Evolutionary conservation across 2,329 filamentous ascomycete species (phyloP), one percentile per base, ranked within the genome.

Genomic region (Tolypocladium nubicola): DNA sequence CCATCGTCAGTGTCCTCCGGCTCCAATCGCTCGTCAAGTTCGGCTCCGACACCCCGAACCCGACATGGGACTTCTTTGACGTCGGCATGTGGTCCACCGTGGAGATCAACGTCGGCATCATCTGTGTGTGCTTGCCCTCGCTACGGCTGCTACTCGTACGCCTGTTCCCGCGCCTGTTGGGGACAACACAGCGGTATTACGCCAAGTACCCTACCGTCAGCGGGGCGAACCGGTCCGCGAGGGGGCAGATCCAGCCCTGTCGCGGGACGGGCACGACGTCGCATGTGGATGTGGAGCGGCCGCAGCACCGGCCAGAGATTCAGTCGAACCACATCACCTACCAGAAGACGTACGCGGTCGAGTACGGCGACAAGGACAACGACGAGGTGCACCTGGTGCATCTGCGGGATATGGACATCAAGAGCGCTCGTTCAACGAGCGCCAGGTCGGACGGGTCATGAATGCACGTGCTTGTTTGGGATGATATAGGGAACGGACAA

Each of bases 61-160:
- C 67, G 0, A 72, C 72, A 0, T 74, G 71, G 71, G 66, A 71
- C 13, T 68, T 63, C 7, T 63, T 66, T 19, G 69, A 64, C 4
- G 60, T 72, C 0, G 66, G 64, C 6, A 60, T 66, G 23, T 75
- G 69, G 71, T 74, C 72, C 0, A 68, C 64, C 0, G 64, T 76
- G 30, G 73, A 76, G 58, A 69, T 72, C 57, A 71, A 71, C 56
- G 66, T 73, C 19, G 72, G 68, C 43, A 67, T 74, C 14, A 70
- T 76, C 10, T 73, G 73, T 58, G 70, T 68, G 10, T 75, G 72
- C 52, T 63, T 75, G 66, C 73, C 73, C 0, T 66, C 71, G 0
- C 56, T 75, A 2, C 66, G 71, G 10, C 63, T 71, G 6, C 60
- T 74, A 0, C 64, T 75, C 2, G 67, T 72, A 13, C 63, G 68